Conservation (phyloP, 192 early-diverging fungal species). For the Coemansia sp. region DNA sequence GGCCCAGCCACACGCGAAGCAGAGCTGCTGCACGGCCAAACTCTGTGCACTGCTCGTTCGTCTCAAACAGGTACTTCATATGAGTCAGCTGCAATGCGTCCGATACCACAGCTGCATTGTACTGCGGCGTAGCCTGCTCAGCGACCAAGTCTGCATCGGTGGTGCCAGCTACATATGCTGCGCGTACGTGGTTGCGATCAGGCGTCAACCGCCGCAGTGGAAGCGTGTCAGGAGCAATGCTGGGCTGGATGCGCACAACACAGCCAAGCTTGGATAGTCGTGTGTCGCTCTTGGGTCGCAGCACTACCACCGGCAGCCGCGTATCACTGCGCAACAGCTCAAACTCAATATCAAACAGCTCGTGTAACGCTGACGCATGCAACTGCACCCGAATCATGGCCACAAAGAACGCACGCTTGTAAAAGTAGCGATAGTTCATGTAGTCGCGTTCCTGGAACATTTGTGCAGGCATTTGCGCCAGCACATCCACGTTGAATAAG, state of each 20-base stretch:
- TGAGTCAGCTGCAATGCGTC: slow-evolving; percentile 74
- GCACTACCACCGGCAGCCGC: slow-evolving; percentile 61
- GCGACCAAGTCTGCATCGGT: slow-evolving; percentile 8
- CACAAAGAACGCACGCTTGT: slow-evolving; percentile 93
- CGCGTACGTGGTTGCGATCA: slow-evolving; percentile 76
- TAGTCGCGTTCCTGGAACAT: slow-evolving; percentile 92
- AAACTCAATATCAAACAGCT: slow-evolving; percentile 55
- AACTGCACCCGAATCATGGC: slow-evolving; percentile 56
- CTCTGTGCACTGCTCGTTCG: slow-evolving; percentile 64
- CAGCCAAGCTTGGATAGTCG: slow-evolving; percentile 10
- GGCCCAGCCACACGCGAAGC: slow-evolving; percentile 81
- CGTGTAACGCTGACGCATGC: slow-evolving; percentile 50
- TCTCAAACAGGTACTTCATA: slow-evolving; percentile 75
- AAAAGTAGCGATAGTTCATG: slow-evolving; percentile 90
- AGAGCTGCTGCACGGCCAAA: slow-evolving; percentile 80
- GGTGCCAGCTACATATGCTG: slow-evolving; percentile 28
- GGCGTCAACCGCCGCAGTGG: slow-evolving; percentile 71
- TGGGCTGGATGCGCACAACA: slow-evolving; percentile 78
- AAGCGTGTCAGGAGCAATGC: slow-evolving; percentile 63
- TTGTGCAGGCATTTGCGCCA: slow-evolving; percentile 80
- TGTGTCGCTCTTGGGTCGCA: slow-evolving; percentile 47
- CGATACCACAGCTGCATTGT: slow-evolving; percentile 78
- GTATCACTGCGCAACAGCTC: slow-evolving; percentile 58
- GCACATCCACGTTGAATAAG: slow-evolving; percentile 82
- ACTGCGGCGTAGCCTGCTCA: slow-evolving; percentile 74